These are phyloP conservation scores for Cytospora schulzeri DNA, from an alignment of 2,329 filamentous ascomycete species.

Conservation along the genomic window DNA sequence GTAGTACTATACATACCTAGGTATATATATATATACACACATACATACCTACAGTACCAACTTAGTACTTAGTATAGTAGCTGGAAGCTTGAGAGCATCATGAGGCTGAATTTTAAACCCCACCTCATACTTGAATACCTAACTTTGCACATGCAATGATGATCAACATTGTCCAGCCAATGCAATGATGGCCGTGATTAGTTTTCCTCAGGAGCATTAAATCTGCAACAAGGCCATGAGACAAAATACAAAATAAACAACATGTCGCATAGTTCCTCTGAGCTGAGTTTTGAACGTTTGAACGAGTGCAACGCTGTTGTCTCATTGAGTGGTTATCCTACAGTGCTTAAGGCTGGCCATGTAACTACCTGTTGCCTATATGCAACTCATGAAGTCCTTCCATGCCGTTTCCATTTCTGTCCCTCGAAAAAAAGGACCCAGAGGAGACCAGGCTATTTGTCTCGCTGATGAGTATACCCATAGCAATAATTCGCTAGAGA, in stretches of 20 bases:
- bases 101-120: background rate
- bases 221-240: too few species aligned
- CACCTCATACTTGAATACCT: too few species aligned
- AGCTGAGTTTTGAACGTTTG: background rate
- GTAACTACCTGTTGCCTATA: conserved; percentile 1
- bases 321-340: conserved; percentile 20
- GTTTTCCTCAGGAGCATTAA: too few species aligned
- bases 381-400: conserved; percentile 7
- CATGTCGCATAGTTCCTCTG: background rate
- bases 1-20: too few species aligned
- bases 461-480: conserved; percentile 1
- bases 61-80: too few species aligned
- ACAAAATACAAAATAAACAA: too few species aligned
- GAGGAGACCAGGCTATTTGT: background rate
- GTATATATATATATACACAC: too few species aligned
- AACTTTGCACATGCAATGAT: too few species aligned
- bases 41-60: too few species aligned
- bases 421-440: background rate
- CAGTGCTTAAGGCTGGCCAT: conserved; percentile 12
- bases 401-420: background rate
- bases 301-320: conserved; percentile 4
- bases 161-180: too few species aligned
- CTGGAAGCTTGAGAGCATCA: background rate
- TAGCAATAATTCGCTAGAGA: background rate
- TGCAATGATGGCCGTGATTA: too few species aligned